Base-by-base conservation (phyloP, 495 filamentous ascomycete species). In the Poronia punctata region DNA sequence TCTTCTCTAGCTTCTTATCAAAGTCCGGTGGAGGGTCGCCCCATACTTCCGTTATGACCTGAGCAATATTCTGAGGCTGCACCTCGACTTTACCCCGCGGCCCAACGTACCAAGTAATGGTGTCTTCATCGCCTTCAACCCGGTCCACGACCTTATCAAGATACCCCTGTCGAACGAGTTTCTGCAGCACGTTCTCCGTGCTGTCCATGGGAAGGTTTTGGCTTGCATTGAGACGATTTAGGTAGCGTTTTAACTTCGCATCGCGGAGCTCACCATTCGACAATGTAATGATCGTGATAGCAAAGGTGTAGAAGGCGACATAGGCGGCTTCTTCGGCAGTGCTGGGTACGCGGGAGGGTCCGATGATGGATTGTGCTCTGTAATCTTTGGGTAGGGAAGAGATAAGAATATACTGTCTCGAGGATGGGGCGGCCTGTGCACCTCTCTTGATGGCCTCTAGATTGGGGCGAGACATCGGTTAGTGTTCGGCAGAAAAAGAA, bases 51-150 rank as follows among this genome's bases (percentile, higher is more conserved):
- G 73, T 73, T 3, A 90, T 78, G 35, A 97, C 53, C 2, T 75
- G 76, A 10, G 78, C 75, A 21, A 93, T 80, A 10, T 80, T 83
- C 21, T 75, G 69, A 38, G 76, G 75, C 2, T 80, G 83, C 22
- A 98, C 81, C 57, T 98, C 92, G 9, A 86, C 67, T 64, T 86
- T 95, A 10, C 88, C 92, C 23, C 92, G 71, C 21, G 86, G 82
- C 3, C 88, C 88, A 18, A 94, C 72, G 43, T 83, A 75, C 66
- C 80, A 95, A 35, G 83, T 84, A 7, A 86, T 72, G 4, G 72
- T 59, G 42, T 93, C 86, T 15, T 88, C 84, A n/a, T 80, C 82
- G 1, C 67, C 69, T 4, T 70, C 66, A 14, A 48, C 45, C 54
- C 69, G 66, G 37, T 88, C 83, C 33, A 75, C 71, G n/a, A 79